These are phyloP conservation scores for Skeletonema potamos DNA, from an alignment of 108 stramenopile species.

Conservation along the genomic window DNA sequence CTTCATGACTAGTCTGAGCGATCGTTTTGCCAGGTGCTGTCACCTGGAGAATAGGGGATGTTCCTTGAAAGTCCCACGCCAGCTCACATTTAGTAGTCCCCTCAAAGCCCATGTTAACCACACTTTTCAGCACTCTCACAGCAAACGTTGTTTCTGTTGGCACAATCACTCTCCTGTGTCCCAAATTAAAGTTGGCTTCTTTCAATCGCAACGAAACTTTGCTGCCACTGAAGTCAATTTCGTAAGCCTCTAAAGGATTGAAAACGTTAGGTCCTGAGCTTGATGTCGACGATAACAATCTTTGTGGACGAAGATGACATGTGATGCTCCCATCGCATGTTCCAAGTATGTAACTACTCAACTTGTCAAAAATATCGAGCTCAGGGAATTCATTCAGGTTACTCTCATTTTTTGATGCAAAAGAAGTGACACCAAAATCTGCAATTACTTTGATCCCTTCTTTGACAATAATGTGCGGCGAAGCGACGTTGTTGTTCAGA, in stretches of 20 bases:
- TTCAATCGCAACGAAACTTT: conserved; percentile 62
- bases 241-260: conserved; percentile 89
- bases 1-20: conserved; percentile 69
- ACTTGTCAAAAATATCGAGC: conserved; percentile 82
- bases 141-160: conserved; percentile 78
- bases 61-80: conserved; percentile 86
- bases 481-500: conserved; percentile 13
- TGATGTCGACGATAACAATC: conserved; percentile 11
- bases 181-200: conserved; percentile 71
- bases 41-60: conserved; percentile 81
- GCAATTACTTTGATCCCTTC: conserved; percentile 81
- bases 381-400: conserved; percentile 88
- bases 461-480: conserved; percentile 39
- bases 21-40: conserved; percentile 69
- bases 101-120: conserved; percentile 85
- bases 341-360: conserved; percentile 62
- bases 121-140: conserved; percentile 63
- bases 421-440: conserved; percentile 71
- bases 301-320: conserved; percentile 83
- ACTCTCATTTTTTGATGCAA: conserved; percentile 68
- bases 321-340: conserved; percentile 63
- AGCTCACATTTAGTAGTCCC: conserved; percentile 82
- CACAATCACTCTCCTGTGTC: conserved; percentile 80
- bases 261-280: conserved; percentile 74
- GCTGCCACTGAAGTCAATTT: conserved; percentile 83